These are phyloP conservation scores for Hypoxylon sp. DNA, from an alignment of 2,329 filamentous ascomycete genomes.

Conservation along the genomic window DNA sequence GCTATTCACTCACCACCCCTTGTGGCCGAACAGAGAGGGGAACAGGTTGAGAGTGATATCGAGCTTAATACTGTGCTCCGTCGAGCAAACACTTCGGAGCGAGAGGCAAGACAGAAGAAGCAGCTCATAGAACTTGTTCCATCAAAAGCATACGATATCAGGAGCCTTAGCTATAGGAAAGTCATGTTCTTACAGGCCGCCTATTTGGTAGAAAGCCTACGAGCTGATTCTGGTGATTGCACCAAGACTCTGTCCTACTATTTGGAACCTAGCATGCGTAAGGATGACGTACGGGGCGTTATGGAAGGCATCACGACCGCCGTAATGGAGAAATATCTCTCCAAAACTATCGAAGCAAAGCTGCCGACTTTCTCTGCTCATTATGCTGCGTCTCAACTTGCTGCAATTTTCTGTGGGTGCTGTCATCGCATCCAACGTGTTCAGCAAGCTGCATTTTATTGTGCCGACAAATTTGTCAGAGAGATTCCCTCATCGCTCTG, in stretches of 20 bases:
- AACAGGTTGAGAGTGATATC: constrained; percentile 94
- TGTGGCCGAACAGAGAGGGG: constrained; percentile 88
- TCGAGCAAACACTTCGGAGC: constrained; percentile 84
- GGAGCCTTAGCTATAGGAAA: constrained; percentile 87
- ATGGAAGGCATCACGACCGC: constrained; percentile 76
- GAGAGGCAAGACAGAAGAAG: constrained; percentile 85
- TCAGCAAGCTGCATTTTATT: constrained; percentile 86
- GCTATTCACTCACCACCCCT: constrained; percentile 90
- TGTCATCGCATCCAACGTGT: constrained; percentile 95
- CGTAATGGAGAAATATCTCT: constrained; percentile 84
- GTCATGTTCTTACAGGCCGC: constrained; percentile 93
- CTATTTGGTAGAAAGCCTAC: constrained; percentile 88
- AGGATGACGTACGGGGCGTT: constrained; percentile 72
- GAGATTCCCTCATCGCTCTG: constrained; percentile 92
- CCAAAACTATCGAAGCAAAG: constrained; percentile 78
- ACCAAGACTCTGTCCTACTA: constrained; percentile 93
- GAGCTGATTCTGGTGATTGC: constrained; percentile 89
- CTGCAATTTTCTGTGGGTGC: constrained; percentile 86
- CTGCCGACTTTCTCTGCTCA: constrained; percentile 88
- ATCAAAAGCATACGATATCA: constrained; percentile 82
- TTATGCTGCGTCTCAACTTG: constrained; percentile 90
- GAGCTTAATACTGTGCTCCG: constrained; percentile 95
- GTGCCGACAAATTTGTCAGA: constrained; percentile 87
- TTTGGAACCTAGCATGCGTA: constrained; percentile 87
- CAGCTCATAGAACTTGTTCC: constrained; percentile 81